phyloP scores from a whole-genome alignment of 352 stramenopile genomes.

The Thalassiosira hispida region DNA sequence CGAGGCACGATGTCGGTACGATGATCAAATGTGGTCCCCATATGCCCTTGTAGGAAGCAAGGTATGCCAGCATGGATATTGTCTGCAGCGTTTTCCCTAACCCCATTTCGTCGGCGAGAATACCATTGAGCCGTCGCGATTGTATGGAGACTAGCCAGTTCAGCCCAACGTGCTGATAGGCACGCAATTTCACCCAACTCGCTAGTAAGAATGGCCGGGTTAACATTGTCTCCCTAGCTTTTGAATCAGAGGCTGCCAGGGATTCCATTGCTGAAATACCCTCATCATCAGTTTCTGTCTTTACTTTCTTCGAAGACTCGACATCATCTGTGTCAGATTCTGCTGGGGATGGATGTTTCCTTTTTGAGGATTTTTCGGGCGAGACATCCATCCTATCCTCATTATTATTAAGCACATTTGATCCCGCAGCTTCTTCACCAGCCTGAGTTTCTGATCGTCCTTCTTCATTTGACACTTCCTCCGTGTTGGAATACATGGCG shows the following conservation, averaged over 20 bases:
- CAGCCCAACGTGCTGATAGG: slow-evolving; percentile 91
- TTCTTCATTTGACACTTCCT: slow-evolving; percentile 38
- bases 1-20: slow-evolving; percentile 96
- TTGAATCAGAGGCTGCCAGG: slow-evolving; percentile 77
- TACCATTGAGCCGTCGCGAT: slow-evolving; percentile 96
- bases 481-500: slow-evolving; percentile 76
- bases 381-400: not conserved
- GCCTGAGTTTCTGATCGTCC: slow-evolving; percentile 19
- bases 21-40: slow-evolving; percentile 99
- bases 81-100: slow-evolving; percentile 96
- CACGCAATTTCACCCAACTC: slow-evolving; percentile 81
- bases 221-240: slow-evolving; percentile 74
- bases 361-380: slow-evolving; percentile 17
- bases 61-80: slow-evolving; percentile 96
- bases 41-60: slow-evolving; percentile 92
- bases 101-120: slow-evolving; percentile 97
- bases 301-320: slow-evolving; percentile 21
- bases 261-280: slow-evolving; percentile 69
- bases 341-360: slow-evolving; percentile 17
- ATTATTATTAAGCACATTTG: not conserved
- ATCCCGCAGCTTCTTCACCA: slow-evolving; percentile 37
- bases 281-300: slow-evolving; percentile 62
- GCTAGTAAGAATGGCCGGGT: slow-evolving; percentile 82
- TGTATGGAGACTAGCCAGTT: slow-evolving; percentile 99
- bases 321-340: slow-evolving; percentile 31